Conservation (phyloP, 805 yeast genomes). For the Candida tallmaniae region DNA sequence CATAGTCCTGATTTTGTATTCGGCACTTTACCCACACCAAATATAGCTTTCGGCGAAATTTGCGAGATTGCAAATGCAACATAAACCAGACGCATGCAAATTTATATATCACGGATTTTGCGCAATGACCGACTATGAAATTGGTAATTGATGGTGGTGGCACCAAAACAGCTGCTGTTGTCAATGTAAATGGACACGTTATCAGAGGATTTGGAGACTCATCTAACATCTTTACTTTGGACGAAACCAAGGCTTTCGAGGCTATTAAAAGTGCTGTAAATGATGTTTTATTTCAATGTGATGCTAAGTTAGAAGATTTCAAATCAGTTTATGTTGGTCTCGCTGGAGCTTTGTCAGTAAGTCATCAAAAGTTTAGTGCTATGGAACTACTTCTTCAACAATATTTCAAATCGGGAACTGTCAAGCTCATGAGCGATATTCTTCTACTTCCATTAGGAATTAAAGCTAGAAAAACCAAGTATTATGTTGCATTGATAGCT, state of each 20-base stretch:
- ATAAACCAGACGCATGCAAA: too few relatives aligned
- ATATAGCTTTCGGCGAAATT: too few relatives aligned
- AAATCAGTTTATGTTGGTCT: constrained; percentile 1
- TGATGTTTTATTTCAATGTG: neutral
- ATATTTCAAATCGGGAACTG: neutral
- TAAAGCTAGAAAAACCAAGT: neutral
- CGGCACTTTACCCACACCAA: too few relatives aligned
- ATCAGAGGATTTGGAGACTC: constrained; percentile 1
- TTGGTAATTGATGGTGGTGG: constrained; percentile 4
- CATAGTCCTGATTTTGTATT: too few relatives aligned
- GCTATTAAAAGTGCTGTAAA: neutral
- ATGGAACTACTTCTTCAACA: neutral
- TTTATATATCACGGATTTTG: too few relatives aligned
- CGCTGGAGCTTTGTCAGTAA: constrained; percentile 2
- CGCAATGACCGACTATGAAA: too few relatives aligned
- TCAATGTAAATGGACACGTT: neutral
- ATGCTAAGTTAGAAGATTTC: neutral
- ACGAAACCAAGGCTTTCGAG: neutral
- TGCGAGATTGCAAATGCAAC: too few relatives aligned
- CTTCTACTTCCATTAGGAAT: constrained; percentile 1
- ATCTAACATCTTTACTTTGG: constrained; percentile 1
- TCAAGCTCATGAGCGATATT: constrained; percentile 2
- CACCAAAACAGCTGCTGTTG: neutral
- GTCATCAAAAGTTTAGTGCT: neutral
- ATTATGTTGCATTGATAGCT: constrained; percentile 1